Evolutionary conservation across 345 rosid species (phyloP), one percentile per base, ranked within the genome.

Genomic region (Bruguiera sexangula): DNA sequence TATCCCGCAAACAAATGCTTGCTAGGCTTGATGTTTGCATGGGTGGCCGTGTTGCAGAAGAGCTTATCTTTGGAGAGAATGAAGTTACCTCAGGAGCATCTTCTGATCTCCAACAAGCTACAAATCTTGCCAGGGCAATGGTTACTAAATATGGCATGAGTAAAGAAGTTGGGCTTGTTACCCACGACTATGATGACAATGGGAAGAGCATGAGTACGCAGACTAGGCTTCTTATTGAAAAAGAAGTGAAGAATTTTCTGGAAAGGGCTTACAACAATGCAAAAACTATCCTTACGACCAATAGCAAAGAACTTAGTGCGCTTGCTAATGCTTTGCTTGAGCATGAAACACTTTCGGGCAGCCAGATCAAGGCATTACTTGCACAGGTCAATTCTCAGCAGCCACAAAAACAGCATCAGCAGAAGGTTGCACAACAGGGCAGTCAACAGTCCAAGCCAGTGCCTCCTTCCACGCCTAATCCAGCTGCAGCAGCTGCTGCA

Each of bases 201-300:
- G 97, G 98, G n/a, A 89, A 77, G 81, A 95, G 97, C 81, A 90
- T 95, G 99, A 95, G 99, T 84, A 92, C 96, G 0, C 97, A 90
- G 78, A 95, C 98, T 11, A 86, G 97, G 81, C 94, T 90, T 71
- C 89, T 92, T 59, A 87, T 95, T 9, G 98, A 95, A 83, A 81
- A 86, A 27, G 98, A 95, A 77, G 97, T 95, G 80, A 89, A 75
- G 72, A 11, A 62, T 60, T 78, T 87, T 21, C 69, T 92, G 68
- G 98, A 92, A 58, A 86, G 82, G 81, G 98, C 98, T 62, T 92
- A 90, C 71, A 81, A 87, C 80, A 95, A 95, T 30, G 98, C 99
- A 4, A 92, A 89, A 73, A 82, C 69, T 32, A 92, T 95, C 55
- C 97, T 95, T 32, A 90, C 88, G 7, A 87, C 84, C 48, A 85